Conservation (phyloP, 2,329 filamentous ascomycete genomes). For the Arthrobotrys megalospora region DNA sequence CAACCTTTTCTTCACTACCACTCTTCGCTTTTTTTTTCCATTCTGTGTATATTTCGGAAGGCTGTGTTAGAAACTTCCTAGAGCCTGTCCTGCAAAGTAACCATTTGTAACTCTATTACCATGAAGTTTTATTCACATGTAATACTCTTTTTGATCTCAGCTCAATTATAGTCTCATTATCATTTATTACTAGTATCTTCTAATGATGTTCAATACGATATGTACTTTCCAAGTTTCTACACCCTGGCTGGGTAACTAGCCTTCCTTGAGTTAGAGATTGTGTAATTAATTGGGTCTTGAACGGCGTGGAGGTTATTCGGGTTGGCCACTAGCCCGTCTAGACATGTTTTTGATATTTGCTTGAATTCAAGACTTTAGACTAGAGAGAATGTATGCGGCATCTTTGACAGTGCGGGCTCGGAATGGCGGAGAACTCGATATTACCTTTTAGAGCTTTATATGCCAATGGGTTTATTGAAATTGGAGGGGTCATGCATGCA, state of each 20-base stretch:
- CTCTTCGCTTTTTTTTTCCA: too few species aligned
- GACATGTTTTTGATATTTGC: constrained; percentile 47
- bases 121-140: constrained; percentile 3
- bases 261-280: constrained; percentile 33
- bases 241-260: too few species aligned
- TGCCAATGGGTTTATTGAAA: not conserved
- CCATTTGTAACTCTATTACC: not conserved
- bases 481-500: not conserved
- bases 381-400: constrained; percentile 77
- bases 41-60: too few species aligned
- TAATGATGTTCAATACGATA: not conserved
- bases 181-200: not conserved
- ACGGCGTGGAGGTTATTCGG: constrained; percentile 42
- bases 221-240: too few species aligned
- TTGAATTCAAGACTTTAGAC: constrained; percentile 43
- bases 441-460: constrained; percentile 23
- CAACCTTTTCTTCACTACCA: not conserved
- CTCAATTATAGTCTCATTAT: not conserved
- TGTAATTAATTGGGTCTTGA: constrained; percentile 41
- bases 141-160: not conserved
- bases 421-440: not conserved
- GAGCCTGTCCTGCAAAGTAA: too few species aligned
- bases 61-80: too few species aligned
- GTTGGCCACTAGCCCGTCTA: constrained; percentile 35
- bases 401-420: constrained; percentile 79